Conservation (phyloP, 192 early-diverging fungal species). For the Backusella westeae region DNA sequence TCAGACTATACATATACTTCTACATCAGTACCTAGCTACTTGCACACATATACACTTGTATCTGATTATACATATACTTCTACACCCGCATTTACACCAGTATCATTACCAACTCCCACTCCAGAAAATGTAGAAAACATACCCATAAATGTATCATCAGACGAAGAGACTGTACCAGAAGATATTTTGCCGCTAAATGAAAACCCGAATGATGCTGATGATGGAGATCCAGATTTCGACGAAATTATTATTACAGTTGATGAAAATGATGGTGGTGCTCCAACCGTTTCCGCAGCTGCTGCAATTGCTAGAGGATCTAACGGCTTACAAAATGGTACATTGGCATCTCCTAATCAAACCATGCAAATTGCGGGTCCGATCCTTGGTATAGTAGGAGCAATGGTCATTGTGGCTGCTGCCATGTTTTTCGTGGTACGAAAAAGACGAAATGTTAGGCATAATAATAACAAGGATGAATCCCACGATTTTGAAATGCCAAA, state of each 20-base stretch:
- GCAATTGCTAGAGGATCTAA: neutral
- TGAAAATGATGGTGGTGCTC: neutral
- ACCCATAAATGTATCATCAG: neutral
- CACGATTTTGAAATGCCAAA: neutral
- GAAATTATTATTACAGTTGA: neutral
- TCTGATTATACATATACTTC: neutral
- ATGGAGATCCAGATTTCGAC: neutral
- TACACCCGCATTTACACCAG: neutral
- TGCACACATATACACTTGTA: neutral
- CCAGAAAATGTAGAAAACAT: neutral
- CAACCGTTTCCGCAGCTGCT: neutral
- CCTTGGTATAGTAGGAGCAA: neutral
- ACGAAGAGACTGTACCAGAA: neutral
- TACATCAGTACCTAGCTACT: neutral
- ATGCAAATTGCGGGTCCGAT: neutral
- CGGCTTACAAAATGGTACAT: neutral
- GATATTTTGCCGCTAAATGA: neutral
- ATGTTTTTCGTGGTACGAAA: neutral
- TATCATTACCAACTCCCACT: neutral
- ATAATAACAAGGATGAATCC: neutral
- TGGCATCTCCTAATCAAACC: neutral
- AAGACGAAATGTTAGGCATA: neutral
- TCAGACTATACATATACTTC: neutral
- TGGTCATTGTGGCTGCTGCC: constrained; percentile 2
- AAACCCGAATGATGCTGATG: neutral